phyloP scores from a whole-genome alignment of 805 yeast genomes.

The Candida boleticola region DNA sequence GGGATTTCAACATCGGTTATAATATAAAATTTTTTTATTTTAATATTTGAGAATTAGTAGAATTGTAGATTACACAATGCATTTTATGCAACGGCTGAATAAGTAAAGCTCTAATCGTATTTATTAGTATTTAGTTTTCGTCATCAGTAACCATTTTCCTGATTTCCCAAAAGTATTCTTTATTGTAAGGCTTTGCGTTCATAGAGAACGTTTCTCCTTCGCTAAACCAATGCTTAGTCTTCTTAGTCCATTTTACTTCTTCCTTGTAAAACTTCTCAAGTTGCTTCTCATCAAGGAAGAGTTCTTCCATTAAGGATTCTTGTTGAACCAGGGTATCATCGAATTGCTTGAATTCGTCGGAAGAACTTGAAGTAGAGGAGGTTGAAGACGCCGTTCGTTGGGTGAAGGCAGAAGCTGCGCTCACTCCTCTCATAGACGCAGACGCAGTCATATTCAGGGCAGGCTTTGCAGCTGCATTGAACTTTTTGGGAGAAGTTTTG shows the following conservation, averaged over 20 bases:
- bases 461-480: not conserved
- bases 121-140: slow-evolving; percentile 9
- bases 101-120: not conserved
- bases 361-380: slow-evolving; percentile 12
- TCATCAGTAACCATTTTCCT: slow-evolving; percentile 42
- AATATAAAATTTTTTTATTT: slow-evolving; percentile 12
- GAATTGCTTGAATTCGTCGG: slow-evolving; percentile 5
- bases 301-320: slow-evolving; percentile 18
- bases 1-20: slow-evolving; percentile 53
- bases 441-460: not conserved
- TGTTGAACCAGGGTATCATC: slow-evolving; percentile 7
- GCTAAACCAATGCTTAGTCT: slow-evolving; percentile 38
- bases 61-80: too few relatives aligned
- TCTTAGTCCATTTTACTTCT: slow-evolving; percentile 32
- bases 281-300: slow-evolving; percentile 23
- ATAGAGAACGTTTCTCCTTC: slow-evolving; percentile 25
- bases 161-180: slow-evolving; percentile 41
- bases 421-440: slow-evolving; percentile 23
- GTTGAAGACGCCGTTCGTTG: slow-evolving; percentile 35
- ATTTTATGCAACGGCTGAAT: too few relatives aligned
- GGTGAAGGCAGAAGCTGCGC: slow-evolving; percentile 26
- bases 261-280: slow-evolving; percentile 33
- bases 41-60: too few relatives aligned
- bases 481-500: slow-evolving; percentile 3
- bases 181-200: slow-evolving; percentile 13